Base-by-base conservation (phyloP, 345 rosid genomes). In the Camelina hispida region DNA sequence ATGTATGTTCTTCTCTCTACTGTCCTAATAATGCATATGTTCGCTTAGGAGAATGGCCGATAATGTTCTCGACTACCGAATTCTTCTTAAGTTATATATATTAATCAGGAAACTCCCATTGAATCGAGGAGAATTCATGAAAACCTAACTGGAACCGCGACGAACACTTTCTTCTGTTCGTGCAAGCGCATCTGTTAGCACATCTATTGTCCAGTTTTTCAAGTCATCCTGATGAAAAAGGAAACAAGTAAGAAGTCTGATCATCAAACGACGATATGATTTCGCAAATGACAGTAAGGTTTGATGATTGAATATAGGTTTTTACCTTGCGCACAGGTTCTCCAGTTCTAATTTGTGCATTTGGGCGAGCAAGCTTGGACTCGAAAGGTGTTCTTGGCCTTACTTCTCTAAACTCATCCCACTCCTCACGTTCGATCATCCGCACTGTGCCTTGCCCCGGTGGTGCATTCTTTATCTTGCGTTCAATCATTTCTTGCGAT, bases 341-440 rank as follows among this genome's bases (percentile, higher is more conserved):
- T 71, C 90, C 97, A 1, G 90, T 86, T 83, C 99, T 92, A 78
- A 95, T 83, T 58, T 75, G 78, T 22, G 97, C 97, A 78, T 87
- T 87, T 58, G 96, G 91, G 55, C 97, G 91, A 72, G 97, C 97
- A 81, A 90, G 90, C 84, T 83, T 90, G 76, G 99, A 95, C 80
- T 95, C 99, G 32, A 92, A 92, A 40, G 97, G 97, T 54, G 97
- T 92, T 84, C 96, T 84, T 32, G 99, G 96, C 81, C 99, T 90
- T 76, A 88, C 89, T 80, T 92, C 97, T 59, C 91, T 84, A 65
- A 92, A 64, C 68, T 85, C 84, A 52, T 87, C 96, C 97, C 99
- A 95, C 71, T 95, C 99, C 66, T 92, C 93, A 18, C 85, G 93
- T 35, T 76, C 82, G 17, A 95, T 82, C 99, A 87, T 87, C 85